Evolutionary conservation across 1,139 yeast species (phyloP).

Genomic region (Blastobotrys elegans): DNA sequence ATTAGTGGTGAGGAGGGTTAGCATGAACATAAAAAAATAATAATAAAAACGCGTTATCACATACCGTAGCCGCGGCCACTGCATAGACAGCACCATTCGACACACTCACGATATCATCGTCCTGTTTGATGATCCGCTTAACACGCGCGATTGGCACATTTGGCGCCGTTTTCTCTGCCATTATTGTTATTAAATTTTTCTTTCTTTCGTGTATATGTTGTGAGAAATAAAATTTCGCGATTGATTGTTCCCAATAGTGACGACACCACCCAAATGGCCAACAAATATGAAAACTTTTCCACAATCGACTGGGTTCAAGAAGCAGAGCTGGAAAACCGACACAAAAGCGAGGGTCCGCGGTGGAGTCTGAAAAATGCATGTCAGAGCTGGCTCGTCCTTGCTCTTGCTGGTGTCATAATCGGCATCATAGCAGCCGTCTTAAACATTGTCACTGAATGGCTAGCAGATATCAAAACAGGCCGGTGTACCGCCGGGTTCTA

Average conservation of each 20-base stretch:
- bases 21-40: constrained; percentile 1
- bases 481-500: constrained; percentile 68
- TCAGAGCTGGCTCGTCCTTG: constrained; percentile 72
- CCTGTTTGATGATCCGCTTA: constrained; percentile 77
- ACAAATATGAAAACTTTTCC: constrained; percentile 36
- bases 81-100: constrained; percentile 79
- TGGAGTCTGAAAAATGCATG: constrained; percentile 34
- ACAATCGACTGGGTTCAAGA: constrained; percentile 89
- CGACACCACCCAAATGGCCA: constrained; percentile 33
- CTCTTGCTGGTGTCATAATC: constrained; percentile 66
- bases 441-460: constrained; percentile 78
- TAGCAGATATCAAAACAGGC: constrained; percentile 76
- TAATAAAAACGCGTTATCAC: too few relatives aligned
- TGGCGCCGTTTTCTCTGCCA: constrained; percentile 7
- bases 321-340: constrained; percentile 51
- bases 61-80: constrained; percentile 69
- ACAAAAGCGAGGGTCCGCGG: constrained; percentile 25
- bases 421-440: constrained; percentile 80
- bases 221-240: not conserved
- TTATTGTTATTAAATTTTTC: too few relatives aligned
- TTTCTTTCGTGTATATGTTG: not conserved
- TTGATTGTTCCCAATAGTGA: not conserved
- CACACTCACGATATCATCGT: constrained; percentile 73
- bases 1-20: not conserved
- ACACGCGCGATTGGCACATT: constrained; percentile 71